Evolutionary conservation across 2,329 filamentous ascomycete genomes (phyloP).

Genomic region (Aureobasidium subglaciale): DNA sequence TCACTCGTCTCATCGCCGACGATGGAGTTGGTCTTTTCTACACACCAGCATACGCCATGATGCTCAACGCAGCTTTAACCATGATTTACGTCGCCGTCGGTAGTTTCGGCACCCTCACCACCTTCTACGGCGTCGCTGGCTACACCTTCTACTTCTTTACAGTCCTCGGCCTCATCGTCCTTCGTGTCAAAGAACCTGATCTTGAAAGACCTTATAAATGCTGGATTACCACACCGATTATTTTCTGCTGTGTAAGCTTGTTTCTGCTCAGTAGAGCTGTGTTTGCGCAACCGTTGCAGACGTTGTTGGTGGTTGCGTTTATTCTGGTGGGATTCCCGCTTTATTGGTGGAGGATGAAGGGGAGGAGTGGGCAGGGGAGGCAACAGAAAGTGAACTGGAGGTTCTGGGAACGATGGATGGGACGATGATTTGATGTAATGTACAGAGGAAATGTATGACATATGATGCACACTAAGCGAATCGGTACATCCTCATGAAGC

Average conservation of each 20-base stretch:
- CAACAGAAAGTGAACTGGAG: constrained; percentile 28
- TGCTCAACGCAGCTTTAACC: constrained; percentile 71
- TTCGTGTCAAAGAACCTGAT: constrained; percentile 78
- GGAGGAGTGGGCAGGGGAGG: constrained; percentile 37
- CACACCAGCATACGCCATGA: constrained; percentile 87
- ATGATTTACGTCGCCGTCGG: constrained; percentile 73
- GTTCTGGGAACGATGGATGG: constrained; percentile 36
- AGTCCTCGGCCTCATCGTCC: constrained; percentile 83
- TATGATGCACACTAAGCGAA: too few species aligned
- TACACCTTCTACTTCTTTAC: constrained; percentile 98
- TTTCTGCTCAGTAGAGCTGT: constrained; percentile 85
- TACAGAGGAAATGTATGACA: background rate
- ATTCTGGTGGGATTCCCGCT: constrained; percentile 77
- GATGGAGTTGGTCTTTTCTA: constrained; percentile 71
- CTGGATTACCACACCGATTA: constrained; percentile 94
- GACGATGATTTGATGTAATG: constrained; percentile 15
- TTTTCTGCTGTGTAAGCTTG: constrained; percentile 95
- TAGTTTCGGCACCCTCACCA: constrained; percentile 85
- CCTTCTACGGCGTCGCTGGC: constrained; percentile 94
- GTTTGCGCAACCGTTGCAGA: constrained; percentile 86
- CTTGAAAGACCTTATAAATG: constrained; percentile 88
- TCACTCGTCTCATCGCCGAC: constrained; percentile 64
- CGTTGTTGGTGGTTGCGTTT: constrained; percentile 77
- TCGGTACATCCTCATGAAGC: background rate
- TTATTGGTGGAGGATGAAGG: constrained; percentile 78